These are phyloP conservation scores for Penicillium cataractarum DNA, from an alignment of 495 filamentous ascomycete species.

Conservation along the genomic window DNA sequence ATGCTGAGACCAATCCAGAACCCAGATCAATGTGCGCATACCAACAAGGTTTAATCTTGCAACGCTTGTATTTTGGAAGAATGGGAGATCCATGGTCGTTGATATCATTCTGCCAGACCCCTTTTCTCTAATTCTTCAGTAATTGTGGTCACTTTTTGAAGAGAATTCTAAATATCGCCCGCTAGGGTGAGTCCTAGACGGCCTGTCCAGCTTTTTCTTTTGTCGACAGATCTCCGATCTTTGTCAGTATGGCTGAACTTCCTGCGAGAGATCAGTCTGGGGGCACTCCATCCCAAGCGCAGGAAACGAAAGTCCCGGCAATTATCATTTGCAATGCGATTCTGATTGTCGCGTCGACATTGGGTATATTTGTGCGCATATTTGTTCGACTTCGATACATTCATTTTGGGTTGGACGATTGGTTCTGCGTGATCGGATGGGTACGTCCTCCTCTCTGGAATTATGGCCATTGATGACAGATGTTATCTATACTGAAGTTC, in stretches of 20 bases:
- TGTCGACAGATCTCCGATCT: neutral
- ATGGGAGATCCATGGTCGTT: neutral
- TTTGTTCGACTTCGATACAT: constrained; percentile 13
- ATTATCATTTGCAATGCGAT: constrained; percentile 19
- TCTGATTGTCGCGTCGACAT: constrained; percentile 4
- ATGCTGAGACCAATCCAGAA: neutral
- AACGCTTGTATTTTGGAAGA: neutral
- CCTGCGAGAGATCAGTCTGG: neutral
- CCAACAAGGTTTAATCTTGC: neutral
- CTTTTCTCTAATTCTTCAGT: neutral
- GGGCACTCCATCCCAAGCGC: neutral
- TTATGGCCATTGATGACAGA: neutral
- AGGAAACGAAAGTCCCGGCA: constrained; percentile 8
- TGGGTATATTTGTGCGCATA: constrained; percentile 11
- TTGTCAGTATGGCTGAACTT: neutral
- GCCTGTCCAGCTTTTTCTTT: neutral
- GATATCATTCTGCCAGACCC: neutral
- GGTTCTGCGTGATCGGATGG: constrained; percentile 16
- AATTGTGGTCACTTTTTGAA: neutral
- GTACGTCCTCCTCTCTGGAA: neutral
- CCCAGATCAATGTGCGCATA: neutral
- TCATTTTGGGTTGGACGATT: constrained; percentile 2
- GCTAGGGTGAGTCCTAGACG: neutral
- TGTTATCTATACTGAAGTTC: neutral
- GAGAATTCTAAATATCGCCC: neutral